Evolutionary conservation across 1,284 basidiomycete genomes (phyloP).

Genomic region (Mycocalia duriaeana): DNA sequence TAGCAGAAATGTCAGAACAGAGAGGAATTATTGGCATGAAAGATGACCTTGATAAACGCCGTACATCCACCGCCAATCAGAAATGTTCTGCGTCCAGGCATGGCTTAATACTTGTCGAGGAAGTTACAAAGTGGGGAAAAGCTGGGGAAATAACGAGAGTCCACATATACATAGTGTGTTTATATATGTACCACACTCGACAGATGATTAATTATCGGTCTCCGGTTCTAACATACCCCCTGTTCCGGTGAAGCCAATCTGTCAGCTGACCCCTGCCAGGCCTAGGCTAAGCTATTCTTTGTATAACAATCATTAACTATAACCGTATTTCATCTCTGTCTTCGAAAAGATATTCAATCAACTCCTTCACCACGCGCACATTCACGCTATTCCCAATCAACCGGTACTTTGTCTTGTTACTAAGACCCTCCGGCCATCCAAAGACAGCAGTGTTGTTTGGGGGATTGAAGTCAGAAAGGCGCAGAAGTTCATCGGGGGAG

Average conservation of each 20-base stretch:
- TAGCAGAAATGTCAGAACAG: slow-evolving; percentile 3
- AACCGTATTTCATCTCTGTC: too few species aligned
- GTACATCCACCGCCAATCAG: slow-evolving; percentile 78
- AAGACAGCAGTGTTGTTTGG: slow-evolving; percentile 27
- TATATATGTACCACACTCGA: too few species aligned
- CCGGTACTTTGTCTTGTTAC: slow-evolving; percentile 63
- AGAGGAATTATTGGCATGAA: background rate
- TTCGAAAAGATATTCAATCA: slow-evolving; percentile 50
- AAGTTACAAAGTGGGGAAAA: background rate
- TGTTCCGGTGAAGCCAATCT: too few species aligned
- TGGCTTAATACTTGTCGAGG: slow-evolving; percentile 8
- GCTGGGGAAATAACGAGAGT: too few species aligned
- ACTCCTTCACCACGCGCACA: slow-evolving; percentile 56
- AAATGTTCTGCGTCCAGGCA: slow-evolving; percentile 52
- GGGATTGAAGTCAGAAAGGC: slow-evolving; percentile 57
- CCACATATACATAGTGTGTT: too few species aligned
- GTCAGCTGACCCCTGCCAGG: too few species aligned
- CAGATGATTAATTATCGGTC: too few species aligned
- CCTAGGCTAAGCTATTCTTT: too few species aligned
- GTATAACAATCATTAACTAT: too few species aligned
- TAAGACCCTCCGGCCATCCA: slow-evolving; percentile 54
- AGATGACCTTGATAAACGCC: slow-evolving; percentile 70
- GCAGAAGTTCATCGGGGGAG: slow-evolving; percentile 62
- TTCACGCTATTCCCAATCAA: slow-evolving; percentile 80
- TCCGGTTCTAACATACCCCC: too few species aligned